Evolutionary conservation across 371 early-diverging fungal species (phyloP), one percentile per base, ranked within the genome.

Genomic region (Phascolomyces articulosus): DNA sequence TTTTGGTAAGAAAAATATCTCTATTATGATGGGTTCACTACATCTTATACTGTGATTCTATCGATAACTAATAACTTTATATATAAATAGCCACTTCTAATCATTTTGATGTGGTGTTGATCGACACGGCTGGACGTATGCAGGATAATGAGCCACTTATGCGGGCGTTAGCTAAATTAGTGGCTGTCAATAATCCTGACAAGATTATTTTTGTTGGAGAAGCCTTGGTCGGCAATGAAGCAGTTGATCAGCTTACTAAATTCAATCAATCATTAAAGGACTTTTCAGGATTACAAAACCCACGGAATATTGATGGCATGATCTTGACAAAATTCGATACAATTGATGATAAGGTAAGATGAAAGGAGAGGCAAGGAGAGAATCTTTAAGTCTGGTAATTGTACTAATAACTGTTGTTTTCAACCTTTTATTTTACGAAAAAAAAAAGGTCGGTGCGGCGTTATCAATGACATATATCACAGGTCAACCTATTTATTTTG

Each of bases 41-140:
- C 34, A 34, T n/a, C n/a, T n/a, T n/a, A n/a, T n/a, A n/a, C n/a
- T n/a, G n/a, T n/a, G n/a, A n/a, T n/a, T n/a, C n/a, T n/a, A n/a
- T n/a, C n/a, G n/a, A n/a, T n/a, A n/a, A n/a, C n/a, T n/a, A n/a
- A n/a, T n/a, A n/a, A n/a, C n/a, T n/a, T n/a, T n/a, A n/a, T 41
- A 24, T 65, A 38, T 44, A 59, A 16, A 16, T 60, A 67, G 90
- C 87, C 18, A 74, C 83, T 2, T 59, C 70, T 41, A 83, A 96
- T 51, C 80, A 84, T 1, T 98, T 93, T 73, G 99, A 99, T 79
- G 98, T 99, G 8, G 98, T 99, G 10, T 82, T 99, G 48, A 95
- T 99, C 40, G 99, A 99, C 77, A 99, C 99, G 2, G 99, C 99
- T 13, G 99, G 99, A 8, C 90, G 99, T 60, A 99, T 99, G 99